A percentile compares a stretch with the other conserved stretches of the same genome.
Conservation (phyloP, 352 stramenopile genomes). For the Aphanomyces cochlioides region DNA sequence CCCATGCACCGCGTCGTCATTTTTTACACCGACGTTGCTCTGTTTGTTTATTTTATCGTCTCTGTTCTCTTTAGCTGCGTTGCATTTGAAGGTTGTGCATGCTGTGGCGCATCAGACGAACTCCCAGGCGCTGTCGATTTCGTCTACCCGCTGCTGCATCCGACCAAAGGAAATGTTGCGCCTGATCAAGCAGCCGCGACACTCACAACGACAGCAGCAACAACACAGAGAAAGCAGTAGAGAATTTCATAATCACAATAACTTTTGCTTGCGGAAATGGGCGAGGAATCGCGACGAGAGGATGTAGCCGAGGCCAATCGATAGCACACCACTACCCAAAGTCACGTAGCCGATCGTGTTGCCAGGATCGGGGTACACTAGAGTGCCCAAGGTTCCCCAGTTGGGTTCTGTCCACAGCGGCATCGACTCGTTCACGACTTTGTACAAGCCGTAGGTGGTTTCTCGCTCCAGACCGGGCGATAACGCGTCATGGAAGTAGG, state of each 20-base stretch:
- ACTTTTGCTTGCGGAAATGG: conserved; percentile 78
- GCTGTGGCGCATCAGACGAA: conserved; percentile 41
- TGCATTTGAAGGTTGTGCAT: conserved; percentile 62
- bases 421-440: conserved; percentile 58
- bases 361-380: conserved; percentile 77
- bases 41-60: conserved; percentile 72
- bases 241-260: conserved; percentile 45
- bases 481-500: conserved; percentile 76
- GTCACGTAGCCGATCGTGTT: conserved; percentile 68
- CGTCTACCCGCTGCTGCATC: background rate
- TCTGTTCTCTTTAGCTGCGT: conserved; percentile 77
- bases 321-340: conserved; percentile 46
- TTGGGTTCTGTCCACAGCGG: conserved; percentile 75
- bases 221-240: background rate
- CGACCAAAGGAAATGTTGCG: too few species aligned
- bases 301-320: conserved; percentile 43
- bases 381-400: conserved; percentile 63
- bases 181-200: background rate
- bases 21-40: conserved; percentile 80
- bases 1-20: conserved; percentile 35
- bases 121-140: conserved; percentile 15
- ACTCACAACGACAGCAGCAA: background rate
- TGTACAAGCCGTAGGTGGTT: conserved; percentile 44
- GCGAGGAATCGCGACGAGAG: conserved; percentile 50
- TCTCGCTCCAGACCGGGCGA: conserved; percentile 63